phyloP scores from a whole-genome alignment of 2,329 filamentous ascomycete species.

The Fusarium pininemorale region DNA sequence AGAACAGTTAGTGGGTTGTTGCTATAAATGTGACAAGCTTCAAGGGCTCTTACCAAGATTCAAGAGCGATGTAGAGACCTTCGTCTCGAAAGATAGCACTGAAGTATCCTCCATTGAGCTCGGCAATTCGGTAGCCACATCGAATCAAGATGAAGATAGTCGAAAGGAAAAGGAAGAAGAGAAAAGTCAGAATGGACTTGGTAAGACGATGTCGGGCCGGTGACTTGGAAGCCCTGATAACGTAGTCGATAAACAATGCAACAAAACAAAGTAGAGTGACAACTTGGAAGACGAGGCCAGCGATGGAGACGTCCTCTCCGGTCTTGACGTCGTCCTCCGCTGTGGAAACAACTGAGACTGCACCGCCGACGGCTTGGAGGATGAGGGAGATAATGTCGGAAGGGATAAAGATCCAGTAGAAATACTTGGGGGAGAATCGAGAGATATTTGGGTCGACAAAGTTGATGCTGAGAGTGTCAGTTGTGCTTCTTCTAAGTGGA shows the following conservation, averaged over 20 bases:
- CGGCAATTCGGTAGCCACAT: slow-evolving; percentile 66
- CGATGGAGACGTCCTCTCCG: slow-evolving; percentile 60
- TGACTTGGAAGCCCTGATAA: slow-evolving; percentile 44
- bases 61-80: slow-evolving; percentile 38
- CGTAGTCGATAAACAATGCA: slow-evolving; percentile 53
- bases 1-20: slow-evolving; percentile 2
- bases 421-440: slow-evolving; percentile 31
- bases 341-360: slow-evolving; percentile 51
- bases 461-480: slow-evolving; percentile 30
- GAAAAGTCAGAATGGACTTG: slow-evolving; percentile 57
- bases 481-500: background rate
- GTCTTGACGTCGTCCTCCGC: slow-evolving; percentile 42
- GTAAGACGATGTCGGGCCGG: slow-evolving; percentile 42
- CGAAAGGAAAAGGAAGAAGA: slow-evolving; percentile 58
- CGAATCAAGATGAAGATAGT: slow-evolving; percentile 66
- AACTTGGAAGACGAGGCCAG: slow-evolving; percentile 62
- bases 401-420: slow-evolving; percentile 48
- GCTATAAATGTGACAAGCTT: background rate
- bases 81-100: slow-evolving; percentile 40
- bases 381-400: slow-evolving; percentile 61
- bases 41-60: slow-evolving; percentile 31
- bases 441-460: slow-evolving; percentile 36
- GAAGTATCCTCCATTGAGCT: slow-evolving; percentile 65
- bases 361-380: slow-evolving; percentile 62
- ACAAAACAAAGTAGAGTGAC: slow-evolving; percentile 58